Evolutionary conservation across 176 grass and related monocot species (phyloP).

Genomic region (Zea luxurians): DNA sequence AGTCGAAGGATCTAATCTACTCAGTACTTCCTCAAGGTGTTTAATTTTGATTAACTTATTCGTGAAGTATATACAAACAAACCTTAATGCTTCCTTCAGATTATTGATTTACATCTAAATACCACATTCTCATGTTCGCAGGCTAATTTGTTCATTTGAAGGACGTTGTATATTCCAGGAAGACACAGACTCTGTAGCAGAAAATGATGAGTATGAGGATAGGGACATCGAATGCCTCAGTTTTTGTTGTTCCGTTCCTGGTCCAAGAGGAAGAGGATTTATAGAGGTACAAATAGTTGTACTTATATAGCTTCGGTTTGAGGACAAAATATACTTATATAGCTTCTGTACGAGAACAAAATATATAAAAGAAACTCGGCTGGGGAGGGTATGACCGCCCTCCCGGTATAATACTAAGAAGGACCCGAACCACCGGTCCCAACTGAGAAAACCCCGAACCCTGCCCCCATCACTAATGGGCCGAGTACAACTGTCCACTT

Average conservation of each 20-base stretch:
- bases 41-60: conserved; percentile 29
- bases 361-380: neutral
- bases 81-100: conserved; percentile 14
- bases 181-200: conserved; percentile 45
- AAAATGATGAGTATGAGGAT: conserved; percentile 40
- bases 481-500: too few relatives aligned
- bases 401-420: too few relatives aligned
- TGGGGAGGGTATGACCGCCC: too few relatives aligned
- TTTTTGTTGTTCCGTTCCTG: conserved; percentile 71
- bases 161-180: conserved; percentile 74
- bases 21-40: conserved; percentile 67
- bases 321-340: neutral
- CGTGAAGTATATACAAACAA: neutral
- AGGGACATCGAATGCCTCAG: conserved; percentile 50
- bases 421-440: too few relatives aligned
- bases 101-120: conserved; percentile 20
- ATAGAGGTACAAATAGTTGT: conserved; percentile 61
- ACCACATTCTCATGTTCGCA: conserved; percentile 37
- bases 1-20: conserved; percentile 76
- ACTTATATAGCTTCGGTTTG: neutral
- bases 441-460: too few relatives aligned
- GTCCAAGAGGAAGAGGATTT: conserved; percentile 91
- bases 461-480: too few relatives aligned
- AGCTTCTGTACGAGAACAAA: neutral
- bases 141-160: conserved; percentile 88